These are phyloP conservation scores for Amphichorda felina DNA, from an alignment of 2,329 filamentous ascomycete genomes.

Conservation along the genomic window DNA sequence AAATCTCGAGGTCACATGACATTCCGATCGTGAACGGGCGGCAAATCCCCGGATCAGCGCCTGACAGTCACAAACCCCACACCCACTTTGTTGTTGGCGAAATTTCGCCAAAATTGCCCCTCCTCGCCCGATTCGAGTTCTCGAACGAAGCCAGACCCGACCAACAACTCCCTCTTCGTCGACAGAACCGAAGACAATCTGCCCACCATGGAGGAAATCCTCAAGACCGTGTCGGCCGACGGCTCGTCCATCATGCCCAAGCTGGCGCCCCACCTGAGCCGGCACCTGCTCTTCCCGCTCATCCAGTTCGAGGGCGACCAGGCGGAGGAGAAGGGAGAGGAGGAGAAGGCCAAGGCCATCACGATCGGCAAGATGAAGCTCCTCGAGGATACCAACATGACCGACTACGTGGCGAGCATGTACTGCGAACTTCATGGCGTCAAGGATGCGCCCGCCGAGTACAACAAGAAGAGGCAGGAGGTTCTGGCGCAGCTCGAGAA, in stretches of 20 bases:
- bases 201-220: slow-evolving; percentile 27
- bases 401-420: slow-evolving; percentile 86
- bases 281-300: slow-evolving; percentile 91
- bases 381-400: slow-evolving; percentile 97
- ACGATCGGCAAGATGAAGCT: slow-evolving; percentile 84
- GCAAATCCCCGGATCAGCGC: slow-evolving; percentile 18
- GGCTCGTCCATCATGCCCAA: slow-evolving; percentile 77
- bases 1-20: slow-evolving; percentile 27
- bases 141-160: not conserved
- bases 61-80: slow-evolving; percentile 14
- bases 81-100: slow-evolving; percentile 23
- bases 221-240: slow-evolving; percentile 45
- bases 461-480: slow-evolving; percentile 77
- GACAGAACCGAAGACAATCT: not conserved
- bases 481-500: slow-evolving; percentile 74
- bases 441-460: slow-evolving; percentile 70
- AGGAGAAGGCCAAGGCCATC: slow-evolving; percentile 52
- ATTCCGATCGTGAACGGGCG: slow-evolving; percentile 7
- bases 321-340: slow-evolving; percentile 61
- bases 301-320: slow-evolving; percentile 82
- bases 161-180: not conserved
- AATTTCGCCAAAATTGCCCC: slow-evolving; percentile 31
- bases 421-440: slow-evolving; percentile 82
- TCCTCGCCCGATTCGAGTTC: slow-evolving; percentile 10
- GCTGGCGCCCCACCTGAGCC: slow-evolving; percentile 83